phyloP scores from a whole-genome alignment of 139 green algal species.

The Tetraselmis chui region DNA sequence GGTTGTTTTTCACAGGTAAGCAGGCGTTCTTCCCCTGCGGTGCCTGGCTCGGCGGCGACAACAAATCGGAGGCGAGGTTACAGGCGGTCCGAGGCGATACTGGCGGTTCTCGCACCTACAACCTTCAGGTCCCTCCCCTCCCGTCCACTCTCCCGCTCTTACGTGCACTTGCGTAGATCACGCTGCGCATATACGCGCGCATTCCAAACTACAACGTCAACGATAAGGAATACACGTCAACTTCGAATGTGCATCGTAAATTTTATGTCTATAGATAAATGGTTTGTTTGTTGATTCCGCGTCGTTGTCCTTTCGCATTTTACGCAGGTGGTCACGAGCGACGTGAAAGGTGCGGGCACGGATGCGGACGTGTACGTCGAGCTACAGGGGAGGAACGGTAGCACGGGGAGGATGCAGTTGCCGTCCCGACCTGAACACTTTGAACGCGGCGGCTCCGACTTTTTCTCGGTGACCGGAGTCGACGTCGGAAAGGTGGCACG shows the following conservation, averaged over 20 bases:
- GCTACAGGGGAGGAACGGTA: constrained; percentile 43
- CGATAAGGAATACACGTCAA: no score
- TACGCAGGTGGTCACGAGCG: constrained; percentile 31
- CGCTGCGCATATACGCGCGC: no score
- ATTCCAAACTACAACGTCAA: no score
- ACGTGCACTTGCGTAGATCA: no score
- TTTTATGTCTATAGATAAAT: constrained; percentile 28
- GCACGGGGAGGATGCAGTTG: constrained; percentile 31
- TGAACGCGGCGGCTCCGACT: constrained; percentile 42
- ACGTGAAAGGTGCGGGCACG: constrained; percentile 37
- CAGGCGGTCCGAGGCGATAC: no score
- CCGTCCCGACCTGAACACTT: constrained; percentile 50
- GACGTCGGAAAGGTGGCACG: constrained; percentile 38
- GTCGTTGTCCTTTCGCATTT: no score
- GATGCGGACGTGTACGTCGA: constrained; percentile 37
- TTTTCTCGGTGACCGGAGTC: constrained; percentile 24
- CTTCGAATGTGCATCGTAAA: no score
- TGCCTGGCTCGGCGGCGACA: background rate
- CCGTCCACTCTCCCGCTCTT: no score
- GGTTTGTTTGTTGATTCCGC: constrained; percentile 27
- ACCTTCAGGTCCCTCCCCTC: background rate
- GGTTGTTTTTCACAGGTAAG: background rate
- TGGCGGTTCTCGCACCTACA: background rate
- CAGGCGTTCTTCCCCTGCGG: constrained; percentile 33
- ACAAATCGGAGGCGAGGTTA: background rate